Evolutionary conservation across 345 rosid species (phyloP), one percentile per base, ranked within the genome.

Genomic region (Dimocarpus longan): DNA sequence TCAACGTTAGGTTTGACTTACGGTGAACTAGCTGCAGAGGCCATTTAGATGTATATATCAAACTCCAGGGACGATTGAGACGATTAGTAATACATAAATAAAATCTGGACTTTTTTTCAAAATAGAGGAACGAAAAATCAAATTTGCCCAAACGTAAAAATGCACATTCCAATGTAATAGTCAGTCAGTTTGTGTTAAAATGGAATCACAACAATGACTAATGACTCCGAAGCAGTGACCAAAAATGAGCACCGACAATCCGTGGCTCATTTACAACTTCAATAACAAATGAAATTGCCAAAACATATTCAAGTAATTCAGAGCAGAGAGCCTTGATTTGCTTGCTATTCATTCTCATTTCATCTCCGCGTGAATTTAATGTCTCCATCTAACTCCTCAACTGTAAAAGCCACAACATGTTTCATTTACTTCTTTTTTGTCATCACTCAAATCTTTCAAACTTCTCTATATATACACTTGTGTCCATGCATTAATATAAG

Each of bases 311-410:
- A 32, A 65, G 37, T 59, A 67, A 75, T 8, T 21, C 62, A 72
- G 59, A 43, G 68, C 68, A 65, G 68, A 3, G 13, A 10, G 66
- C 21, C 37, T 48, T 39, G 71, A 44, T 67, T 75, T 60, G 68
- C 3, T 70, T 59, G 50, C 6, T n/a, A 42, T 70, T 28, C 12
- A 21, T 44, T 75, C 37, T 75, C 75, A 79, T 65, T 3, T 21
- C 43, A 56, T 50, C 68, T 79, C 79, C 84, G 84, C 84, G 84
- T 84, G 76, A 68, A 69, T 62, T 85, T 79, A 85, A 85, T 85
- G 81, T 67, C 46, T 11, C 83, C 2, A 79, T 8, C 87, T 6
- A 79, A 76, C 84, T 66, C 32, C 74, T 52, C 80, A 79, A 74
- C 83, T 43, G 81, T 76, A 54, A 81, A 74, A 73, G 79, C 70